Percentiles rank a stretch among this genome's conserved stretches.
These are phyloP conservation scores for Phyllosticta citriasiana DNA, from an alignment of 2,329 filamentous ascomycete genomes.

Conservation along the genomic window DNA sequence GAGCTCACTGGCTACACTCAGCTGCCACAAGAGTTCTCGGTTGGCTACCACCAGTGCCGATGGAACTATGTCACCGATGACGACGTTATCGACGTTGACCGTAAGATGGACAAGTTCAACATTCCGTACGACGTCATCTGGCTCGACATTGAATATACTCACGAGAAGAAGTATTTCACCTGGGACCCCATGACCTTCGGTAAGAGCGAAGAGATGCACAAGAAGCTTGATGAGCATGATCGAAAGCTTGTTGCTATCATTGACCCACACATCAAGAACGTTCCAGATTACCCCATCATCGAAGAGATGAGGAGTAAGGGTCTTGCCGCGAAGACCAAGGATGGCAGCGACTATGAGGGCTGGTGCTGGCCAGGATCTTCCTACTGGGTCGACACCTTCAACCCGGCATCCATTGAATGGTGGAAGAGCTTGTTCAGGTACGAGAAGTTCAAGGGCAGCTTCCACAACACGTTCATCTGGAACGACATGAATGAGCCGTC, in stretches of 20 bases:
- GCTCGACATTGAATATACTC: constrained; percentile 96
- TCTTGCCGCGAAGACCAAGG: constrained; percentile 81
- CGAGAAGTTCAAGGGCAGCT: constrained; percentile 74
- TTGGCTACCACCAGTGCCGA: constrained; percentile 93
- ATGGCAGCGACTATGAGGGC: constrained; percentile 79
- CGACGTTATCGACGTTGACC: constrained; percentile 92
- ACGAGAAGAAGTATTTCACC: constrained; percentile 96
- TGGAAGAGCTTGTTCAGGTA: constrained; percentile 87
- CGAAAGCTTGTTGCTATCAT: constrained; percentile 91
- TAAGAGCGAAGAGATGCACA: constrained; percentile 76
- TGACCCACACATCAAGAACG: constrained; percentile 96
- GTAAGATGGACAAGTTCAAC: constrained; percentile 87
- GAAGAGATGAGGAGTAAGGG: constrained; percentile 77
- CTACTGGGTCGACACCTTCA: constrained; percentile 94
- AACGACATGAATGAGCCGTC: constrained; percentile 99
- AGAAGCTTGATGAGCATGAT: constrained; percentile 75
- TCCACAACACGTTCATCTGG: constrained; percentile 87
- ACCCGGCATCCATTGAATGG: constrained; percentile 82
- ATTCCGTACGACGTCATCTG: constrained; percentile 99
- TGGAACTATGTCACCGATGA: constrained; percentile 99
- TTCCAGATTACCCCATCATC: constrained; percentile 63
- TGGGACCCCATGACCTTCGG: constrained; percentile 87
- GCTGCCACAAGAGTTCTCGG: constrained; percentile 82
- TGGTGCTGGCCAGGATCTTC: constrained; percentile 99
- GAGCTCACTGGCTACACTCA: constrained; percentile 87